Conservation (phyloP, 1,284 basidiomycete species). For the Sporisorium graminicola region DNA sequence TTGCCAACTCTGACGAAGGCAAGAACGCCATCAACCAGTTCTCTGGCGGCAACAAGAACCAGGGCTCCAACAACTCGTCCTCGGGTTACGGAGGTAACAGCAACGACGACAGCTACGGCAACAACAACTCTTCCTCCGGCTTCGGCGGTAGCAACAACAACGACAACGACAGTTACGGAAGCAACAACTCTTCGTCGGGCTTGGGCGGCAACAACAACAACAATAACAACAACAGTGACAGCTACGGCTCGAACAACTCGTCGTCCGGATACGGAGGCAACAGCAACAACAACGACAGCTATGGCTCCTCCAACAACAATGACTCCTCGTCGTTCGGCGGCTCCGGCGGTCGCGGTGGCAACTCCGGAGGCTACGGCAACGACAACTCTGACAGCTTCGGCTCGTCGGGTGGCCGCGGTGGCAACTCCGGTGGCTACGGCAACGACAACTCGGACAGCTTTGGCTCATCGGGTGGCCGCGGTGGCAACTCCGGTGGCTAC, state of each 20-base stretch:
- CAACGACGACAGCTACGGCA: constrained; percentile 16
- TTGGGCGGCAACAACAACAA: constrained; percentile 16
- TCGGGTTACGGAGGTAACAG: constrained; percentile 10
- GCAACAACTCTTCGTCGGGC: constrained; percentile 8
- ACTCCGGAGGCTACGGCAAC: constrained; percentile 17
- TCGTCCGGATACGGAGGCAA: constrained; percentile 9
- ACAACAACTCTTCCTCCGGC: constrained; percentile 11
- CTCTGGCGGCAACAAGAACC: constrained; percentile 43
- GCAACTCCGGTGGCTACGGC: constrained; percentile 14
- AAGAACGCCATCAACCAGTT: constrained; percentile 46
- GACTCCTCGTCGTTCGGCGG: constrained; percentile 2
- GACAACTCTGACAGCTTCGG: constrained; percentile 19
- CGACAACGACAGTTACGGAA: constrained; percentile 14
- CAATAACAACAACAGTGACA: constrained; percentile 14
- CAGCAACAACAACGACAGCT: constrained; percentile 16
- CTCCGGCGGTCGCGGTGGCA: neutral
- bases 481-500: constrained; percentile 19
- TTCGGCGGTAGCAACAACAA: constrained; percentile 15
- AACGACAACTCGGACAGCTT: neutral
- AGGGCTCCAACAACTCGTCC: constrained; percentile 15
- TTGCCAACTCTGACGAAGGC: constrained; percentile 54
- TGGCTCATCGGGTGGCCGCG: neutral
- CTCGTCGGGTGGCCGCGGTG: constrained; percentile 15
- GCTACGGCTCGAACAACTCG: constrained; percentile 12
- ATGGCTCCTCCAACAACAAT: constrained; percentile 23